phyloP scores from a whole-genome alignment of 2,329 filamentous ascomycete genomes.

The Tolypocladium guangdongense region DNA sequence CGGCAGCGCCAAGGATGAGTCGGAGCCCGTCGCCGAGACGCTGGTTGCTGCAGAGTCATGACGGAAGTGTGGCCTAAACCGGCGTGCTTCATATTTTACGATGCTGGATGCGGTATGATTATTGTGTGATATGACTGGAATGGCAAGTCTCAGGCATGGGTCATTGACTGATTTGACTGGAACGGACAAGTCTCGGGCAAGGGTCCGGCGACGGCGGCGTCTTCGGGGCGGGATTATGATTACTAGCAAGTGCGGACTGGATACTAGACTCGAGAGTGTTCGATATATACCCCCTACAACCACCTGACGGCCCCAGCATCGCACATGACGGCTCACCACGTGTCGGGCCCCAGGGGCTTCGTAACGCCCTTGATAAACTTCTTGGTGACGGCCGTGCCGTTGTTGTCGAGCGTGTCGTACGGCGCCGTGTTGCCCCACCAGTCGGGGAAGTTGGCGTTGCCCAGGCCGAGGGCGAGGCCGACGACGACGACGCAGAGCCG shows the following conservation, averaged over 20 bases:
- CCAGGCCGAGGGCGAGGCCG: conserved; percentile 23
- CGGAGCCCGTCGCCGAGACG: conserved; percentile 16
- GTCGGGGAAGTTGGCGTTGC: background rate
- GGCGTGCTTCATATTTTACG: background rate
- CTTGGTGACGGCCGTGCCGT: background rate
- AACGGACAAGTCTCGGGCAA: too few species aligned
- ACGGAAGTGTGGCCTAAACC: too few species aligned
- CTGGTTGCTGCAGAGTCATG: background rate
- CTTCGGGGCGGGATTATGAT: background rate
- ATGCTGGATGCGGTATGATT: background rate
- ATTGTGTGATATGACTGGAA: background rate
- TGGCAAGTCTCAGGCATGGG: too few species aligned
- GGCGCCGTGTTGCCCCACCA: background rate
- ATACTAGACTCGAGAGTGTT: background rate
- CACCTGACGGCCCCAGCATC: background rate
- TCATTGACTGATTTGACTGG: background rate
- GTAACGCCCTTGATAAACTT: background rate
- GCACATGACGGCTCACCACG: background rate
- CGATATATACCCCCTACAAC: background rate
- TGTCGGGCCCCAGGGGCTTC: background rate
- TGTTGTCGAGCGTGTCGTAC: background rate
- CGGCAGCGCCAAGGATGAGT: conserved; percentile 50
- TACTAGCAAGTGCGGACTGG: background rate
- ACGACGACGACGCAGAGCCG: conserved; percentile 44
- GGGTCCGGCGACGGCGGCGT: background rate